These are phyloP conservation scores for Fusarium citri DNA, from an alignment of 2,329 filamentous ascomycete genomes.

Conservation along the genomic window DNA sequence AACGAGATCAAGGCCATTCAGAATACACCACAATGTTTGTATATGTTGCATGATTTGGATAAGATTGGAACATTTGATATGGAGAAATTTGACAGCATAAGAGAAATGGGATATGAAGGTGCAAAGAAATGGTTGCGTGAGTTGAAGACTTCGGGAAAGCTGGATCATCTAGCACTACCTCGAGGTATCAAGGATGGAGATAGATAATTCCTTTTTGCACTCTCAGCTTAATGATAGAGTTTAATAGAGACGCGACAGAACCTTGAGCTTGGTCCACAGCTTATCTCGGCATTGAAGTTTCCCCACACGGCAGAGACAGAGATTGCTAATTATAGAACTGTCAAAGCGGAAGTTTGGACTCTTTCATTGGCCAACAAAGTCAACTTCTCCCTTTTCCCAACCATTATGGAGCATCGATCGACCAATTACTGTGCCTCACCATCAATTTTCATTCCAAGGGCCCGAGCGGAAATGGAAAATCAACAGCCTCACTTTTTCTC, in stretches of 20 bases:
- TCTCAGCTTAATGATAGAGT: not conserved
- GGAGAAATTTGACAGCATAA: not conserved
- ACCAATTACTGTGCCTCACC: not conserved
- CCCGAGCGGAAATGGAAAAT: slow-evolving; percentile 2
- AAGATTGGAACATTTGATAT: not conserved
- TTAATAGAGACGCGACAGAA: not conserved
- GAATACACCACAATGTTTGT: not conserved
- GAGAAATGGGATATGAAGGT: not conserved
- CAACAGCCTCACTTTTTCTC: not conserved
- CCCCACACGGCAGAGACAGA: slow-evolving; percentile 1
- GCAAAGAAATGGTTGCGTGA: not conserved
- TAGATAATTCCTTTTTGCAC: not conserved
- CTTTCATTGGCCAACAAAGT: not conserved
- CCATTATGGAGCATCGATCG: not conserved
- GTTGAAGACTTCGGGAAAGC: not conserved
- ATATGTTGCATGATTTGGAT: not conserved
- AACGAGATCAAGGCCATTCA: not conserved
- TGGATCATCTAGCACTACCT: not conserved
- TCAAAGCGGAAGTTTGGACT: not conserved
- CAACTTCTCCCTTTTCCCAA: not conserved
- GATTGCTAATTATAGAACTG: not conserved
- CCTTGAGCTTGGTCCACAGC: slow-evolving; percentile 6
- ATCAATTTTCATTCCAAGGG: slow-evolving; percentile 1
- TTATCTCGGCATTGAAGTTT: not conserved
- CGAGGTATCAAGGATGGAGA: not conserved